Percentiles rank a stretch among this genome's conserved stretches.
phyloP scores from a whole-genome alignment of 371 early-diverging fungal genomes.

The Actinomortierella wolfii region DNA sequence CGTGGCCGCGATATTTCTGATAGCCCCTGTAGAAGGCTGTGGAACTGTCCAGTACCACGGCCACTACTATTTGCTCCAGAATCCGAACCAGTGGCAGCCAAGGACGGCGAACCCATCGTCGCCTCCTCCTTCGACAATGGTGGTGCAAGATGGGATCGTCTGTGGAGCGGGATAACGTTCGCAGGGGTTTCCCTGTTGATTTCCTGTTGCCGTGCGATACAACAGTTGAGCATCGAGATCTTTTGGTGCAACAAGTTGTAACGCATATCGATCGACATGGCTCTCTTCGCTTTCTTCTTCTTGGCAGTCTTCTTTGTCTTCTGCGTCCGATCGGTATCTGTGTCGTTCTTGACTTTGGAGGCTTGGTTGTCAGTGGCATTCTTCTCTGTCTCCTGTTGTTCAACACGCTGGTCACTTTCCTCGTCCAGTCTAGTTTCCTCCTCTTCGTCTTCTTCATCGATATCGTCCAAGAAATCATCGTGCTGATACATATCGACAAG shows the following conservation, averaged over 20 bases:
- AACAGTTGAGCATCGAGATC: conserved; percentile 88
- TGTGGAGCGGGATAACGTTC: conserved; percentile 13
- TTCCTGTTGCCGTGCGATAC: conserved; percentile 62
- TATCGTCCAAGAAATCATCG: conserved; percentile 24
- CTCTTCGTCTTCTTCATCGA: conserved; percentile 9
- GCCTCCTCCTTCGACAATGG: conserved; percentile 2
- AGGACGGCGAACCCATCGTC: not conserved
- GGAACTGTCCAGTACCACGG: conserved; percentile 10
- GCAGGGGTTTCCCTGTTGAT: conserved; percentile 26
- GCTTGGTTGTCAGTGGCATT: no score
- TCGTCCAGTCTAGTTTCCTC: no score
- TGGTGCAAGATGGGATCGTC: conserved; percentile 1
- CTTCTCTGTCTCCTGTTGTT: no score
- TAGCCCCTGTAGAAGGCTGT: conserved; percentile 34
- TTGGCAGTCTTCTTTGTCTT: no score
- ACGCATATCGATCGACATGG: conserved; percentile 71
- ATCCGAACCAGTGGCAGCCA: conserved; percentile 7
- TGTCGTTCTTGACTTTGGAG: no score
- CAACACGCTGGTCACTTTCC: not conserved
- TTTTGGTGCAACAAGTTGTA: conserved; percentile 85
- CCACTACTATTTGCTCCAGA: conserved; percentile 9
- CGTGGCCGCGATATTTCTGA: conserved; percentile 37
- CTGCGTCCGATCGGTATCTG: no score
- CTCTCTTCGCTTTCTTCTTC: conserved; percentile 13
- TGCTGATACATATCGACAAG: conserved; percentile 20